Conservation (phyloP, 805 yeast species). For the Brettanomyces nanus region DNA sequence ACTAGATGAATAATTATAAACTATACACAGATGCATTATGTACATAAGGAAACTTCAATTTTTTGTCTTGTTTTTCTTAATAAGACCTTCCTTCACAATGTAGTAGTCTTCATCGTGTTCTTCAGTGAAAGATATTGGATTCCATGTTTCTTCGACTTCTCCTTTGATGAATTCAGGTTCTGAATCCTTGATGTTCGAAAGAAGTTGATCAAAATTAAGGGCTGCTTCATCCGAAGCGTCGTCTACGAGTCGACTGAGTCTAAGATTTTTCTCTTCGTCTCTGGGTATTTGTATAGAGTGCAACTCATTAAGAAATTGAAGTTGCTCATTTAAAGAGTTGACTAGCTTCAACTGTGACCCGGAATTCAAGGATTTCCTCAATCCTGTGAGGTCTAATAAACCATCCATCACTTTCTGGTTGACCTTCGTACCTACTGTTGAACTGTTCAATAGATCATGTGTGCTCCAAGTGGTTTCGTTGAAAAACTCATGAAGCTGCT, state of each 20-base stretch:
- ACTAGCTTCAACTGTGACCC: slow-evolving; percentile 26
- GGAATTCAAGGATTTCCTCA: slow-evolving; percentile 25
- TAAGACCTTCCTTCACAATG: slow-evolving; percentile 37
- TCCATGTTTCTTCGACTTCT: slow-evolving; percentile 35
- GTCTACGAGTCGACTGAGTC: slow-evolving; percentile 22
- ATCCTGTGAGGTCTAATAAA: slow-evolving; percentile 41
- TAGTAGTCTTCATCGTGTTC: slow-evolving; percentile 31
- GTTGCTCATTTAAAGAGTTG: slow-evolving; percentile 35
- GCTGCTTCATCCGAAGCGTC: slow-evolving; percentile 13
- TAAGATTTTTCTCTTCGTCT: slow-evolving; percentile 6
- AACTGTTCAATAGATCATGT: slow-evolving; percentile 12
- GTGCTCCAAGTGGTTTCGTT: slow-evolving; percentile 21
- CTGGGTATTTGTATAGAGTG: slow-evolving; percentile 23
- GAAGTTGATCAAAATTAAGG: slow-evolving; percentile 26
- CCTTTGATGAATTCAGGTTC: slow-evolving; percentile 28
- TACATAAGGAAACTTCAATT: not conserved
- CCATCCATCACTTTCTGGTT: slow-evolving; percentile 19
- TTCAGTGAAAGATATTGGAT: slow-evolving; percentile 27
- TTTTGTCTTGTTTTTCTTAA: slow-evolving; percentile 26
- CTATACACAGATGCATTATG: not conserved
- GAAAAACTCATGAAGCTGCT: slow-evolving; percentile 15
- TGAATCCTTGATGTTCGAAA: slow-evolving; percentile 15
- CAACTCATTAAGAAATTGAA: slow-evolving; percentile 41
- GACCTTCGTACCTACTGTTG: slow-evolving; percentile 5
- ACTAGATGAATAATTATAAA: slow-evolving; percentile 22